Conservation (phyloP, 2,329 filamentous ascomycete species). For the Calonectria multiphialidica region DNA sequence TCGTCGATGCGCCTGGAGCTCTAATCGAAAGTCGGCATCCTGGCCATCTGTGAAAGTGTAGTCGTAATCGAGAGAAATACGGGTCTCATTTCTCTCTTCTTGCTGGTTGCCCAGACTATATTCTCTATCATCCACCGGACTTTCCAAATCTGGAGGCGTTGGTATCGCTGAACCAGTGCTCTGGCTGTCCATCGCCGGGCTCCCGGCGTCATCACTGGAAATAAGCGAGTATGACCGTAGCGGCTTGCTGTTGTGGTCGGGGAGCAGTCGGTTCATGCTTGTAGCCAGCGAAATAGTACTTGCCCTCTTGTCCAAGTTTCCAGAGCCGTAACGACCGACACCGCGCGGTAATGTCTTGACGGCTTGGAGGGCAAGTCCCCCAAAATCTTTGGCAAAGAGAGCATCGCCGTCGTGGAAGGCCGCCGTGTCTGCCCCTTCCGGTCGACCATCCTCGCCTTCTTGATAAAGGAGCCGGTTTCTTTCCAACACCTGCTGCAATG, state of each 20-base stretch:
- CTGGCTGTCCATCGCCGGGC: slow-evolving; percentile 51
- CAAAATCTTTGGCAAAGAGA: slow-evolving; percentile 49
- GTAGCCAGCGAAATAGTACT: slow-evolving; percentile 38
- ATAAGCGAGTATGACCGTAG: slow-evolving; percentile 46
- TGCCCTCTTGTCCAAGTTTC: slow-evolving; percentile 35
- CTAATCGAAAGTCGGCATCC: slow-evolving; percentile 49
- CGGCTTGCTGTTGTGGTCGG: slow-evolving; percentile 13
- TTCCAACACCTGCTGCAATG: slow-evolving; percentile 50
- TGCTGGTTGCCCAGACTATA: slow-evolving; percentile 39
- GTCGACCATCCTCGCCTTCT: slow-evolving; percentile 42
- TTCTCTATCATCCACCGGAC: slow-evolving; percentile 46
- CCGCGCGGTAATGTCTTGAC: slow-evolving; percentile 42
- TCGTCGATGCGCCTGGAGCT: slow-evolving; percentile 51
- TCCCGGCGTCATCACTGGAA: slow-evolving; percentile 52
- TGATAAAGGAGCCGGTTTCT: slow-evolving; percentile 49
- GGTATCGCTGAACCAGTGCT: slow-evolving; percentile 51
- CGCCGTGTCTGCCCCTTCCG: slow-evolving; percentile 29
- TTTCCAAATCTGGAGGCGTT: slow-evolving; percentile 53
- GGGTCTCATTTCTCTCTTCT: slow-evolving; percentile 28
- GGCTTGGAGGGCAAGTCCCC: slow-evolving; percentile 51
- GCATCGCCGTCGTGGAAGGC: slow-evolving; percentile 37
- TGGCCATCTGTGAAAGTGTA: slow-evolving; percentile 47
- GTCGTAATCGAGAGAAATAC: slow-evolving; percentile 43
- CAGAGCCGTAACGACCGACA: slow-evolving; percentile 37
- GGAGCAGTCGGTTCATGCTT: slow-evolving; percentile 35